These are phyloP conservation scores for Solanum microdontum DNA, from an alignment of 257 asterid species.

Conservation along the genomic window DNA sequence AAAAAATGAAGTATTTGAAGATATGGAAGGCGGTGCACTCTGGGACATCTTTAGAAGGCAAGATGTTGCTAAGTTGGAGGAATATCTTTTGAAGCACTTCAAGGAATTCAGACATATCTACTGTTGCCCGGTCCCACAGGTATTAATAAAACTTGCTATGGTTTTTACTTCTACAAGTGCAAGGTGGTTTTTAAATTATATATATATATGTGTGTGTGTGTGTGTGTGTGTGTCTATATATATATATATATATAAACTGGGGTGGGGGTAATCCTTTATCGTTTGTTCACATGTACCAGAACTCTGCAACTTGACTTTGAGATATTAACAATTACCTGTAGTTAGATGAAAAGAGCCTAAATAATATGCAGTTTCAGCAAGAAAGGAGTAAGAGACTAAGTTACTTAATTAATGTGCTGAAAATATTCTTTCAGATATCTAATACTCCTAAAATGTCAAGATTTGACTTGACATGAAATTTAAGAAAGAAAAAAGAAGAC, in stretches of 20 bases:
- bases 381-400: background rate
- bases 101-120: conserved; percentile 30
- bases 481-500: background rate
- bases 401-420: background rate
- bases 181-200: background rate
- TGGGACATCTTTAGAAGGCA: conserved; percentile 94
- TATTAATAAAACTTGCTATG: conserved; percentile 2
- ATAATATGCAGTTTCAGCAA: background rate
- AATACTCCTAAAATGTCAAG: background rate
- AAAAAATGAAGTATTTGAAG: conserved; percentile 7
- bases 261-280: background rate
- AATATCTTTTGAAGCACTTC: conserved; percentile 35
- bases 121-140: conserved; percentile 48
- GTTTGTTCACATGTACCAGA: background rate
- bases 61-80: conserved; percentile 63
- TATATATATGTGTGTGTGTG: background rate
- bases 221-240: background rate
- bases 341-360: background rate
- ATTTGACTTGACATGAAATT: background rate
- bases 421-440: background rate
- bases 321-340: background rate
- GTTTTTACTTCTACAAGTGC: background rate
- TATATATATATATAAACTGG: background rate
- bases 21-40: conserved; percentile 60
- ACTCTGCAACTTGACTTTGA: background rate